Evolutionary conservation across 1,284 basidiomycete genomes (phyloP).

Genomic region (Mycena sp.): DNA sequence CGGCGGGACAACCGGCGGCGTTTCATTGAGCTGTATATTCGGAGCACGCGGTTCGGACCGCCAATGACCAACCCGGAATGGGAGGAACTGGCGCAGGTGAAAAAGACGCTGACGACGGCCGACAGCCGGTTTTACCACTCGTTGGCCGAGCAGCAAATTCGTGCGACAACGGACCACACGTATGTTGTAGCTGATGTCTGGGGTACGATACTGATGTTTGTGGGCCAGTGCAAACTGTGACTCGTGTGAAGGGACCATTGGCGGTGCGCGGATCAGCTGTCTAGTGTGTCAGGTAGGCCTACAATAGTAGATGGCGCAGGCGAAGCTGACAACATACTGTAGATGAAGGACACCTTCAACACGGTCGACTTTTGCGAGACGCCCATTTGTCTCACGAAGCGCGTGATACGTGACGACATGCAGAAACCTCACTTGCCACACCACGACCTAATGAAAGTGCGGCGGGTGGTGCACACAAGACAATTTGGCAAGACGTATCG

Average conservation of each 20-base stretch:
- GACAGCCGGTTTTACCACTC: constrained; percentile 23
- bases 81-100: constrained; percentile 19
- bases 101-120: constrained; percentile 12
- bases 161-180: constrained; percentile 24
- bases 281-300: constrained; percentile 28
- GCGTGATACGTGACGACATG: constrained; percentile 23
- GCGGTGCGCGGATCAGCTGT: constrained; percentile 37
- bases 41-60: constrained; percentile 14
- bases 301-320: constrained; percentile 17
- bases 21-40: constrained; percentile 29
- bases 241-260: constrained; percentile 27
- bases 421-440: constrained; percentile 35
- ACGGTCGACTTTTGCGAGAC: constrained; percentile 39
- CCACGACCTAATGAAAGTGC: constrained; percentile 43
- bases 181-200: neutral
- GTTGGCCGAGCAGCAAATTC: constrained; percentile 27
- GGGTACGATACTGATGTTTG: constrained; percentile 3
- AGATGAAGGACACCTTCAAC: neutral
- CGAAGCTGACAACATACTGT: neutral
- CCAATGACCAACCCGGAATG: constrained; percentile 14
- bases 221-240: constrained; percentile 29
- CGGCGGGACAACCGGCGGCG: constrained; percentile 15
- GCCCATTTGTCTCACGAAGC: constrained; percentile 20
- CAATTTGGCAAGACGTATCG: constrained; percentile 36
- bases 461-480: constrained; percentile 36